A percentile compares a stretch with the other conserved stretches of the same genome.
Conservation (phyloP, 345 rosid species). For the Arabis hirsuta region DNA sequence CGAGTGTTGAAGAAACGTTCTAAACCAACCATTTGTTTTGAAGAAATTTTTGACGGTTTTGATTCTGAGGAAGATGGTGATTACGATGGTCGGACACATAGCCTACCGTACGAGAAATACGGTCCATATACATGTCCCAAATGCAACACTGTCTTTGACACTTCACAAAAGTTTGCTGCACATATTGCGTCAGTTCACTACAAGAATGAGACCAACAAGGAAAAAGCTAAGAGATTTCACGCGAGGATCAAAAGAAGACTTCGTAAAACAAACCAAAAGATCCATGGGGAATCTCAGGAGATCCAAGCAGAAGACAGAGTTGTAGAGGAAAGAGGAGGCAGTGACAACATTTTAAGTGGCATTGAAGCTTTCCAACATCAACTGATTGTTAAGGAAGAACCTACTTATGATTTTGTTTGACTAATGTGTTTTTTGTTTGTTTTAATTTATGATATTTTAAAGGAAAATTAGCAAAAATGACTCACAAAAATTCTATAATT, state of each 20-base stretch:
- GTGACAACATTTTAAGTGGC: constrained; percentile 6
- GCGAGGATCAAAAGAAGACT: constrained; percentile 25
- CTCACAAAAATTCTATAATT: no score
- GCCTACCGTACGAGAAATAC: constrained; percentile 33
- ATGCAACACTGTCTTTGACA: constrained; percentile 27
- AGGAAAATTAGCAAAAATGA: no score
- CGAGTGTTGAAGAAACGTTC: constrained; percentile 20
- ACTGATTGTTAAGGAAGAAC: constrained; percentile 28
- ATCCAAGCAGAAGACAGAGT: constrained; percentile 3
- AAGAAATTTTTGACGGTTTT: background rate
- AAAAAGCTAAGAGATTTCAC: constrained; percentile 11
- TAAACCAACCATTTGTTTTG: background rate
- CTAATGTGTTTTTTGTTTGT: constrained; percentile 6
- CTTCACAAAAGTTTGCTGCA: constrained; percentile 42
- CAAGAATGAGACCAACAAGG: constrained; percentile 27
- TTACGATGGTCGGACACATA: constrained; percentile 43
- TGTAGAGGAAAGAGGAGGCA: constrained; percentile 11
- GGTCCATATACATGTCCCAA: constrained; percentile 44
- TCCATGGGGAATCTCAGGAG: background rate
- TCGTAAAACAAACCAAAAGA: background rate
- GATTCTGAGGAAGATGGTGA: constrained; percentile 4
- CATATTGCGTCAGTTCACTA: constrained; percentile 33
- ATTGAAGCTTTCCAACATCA: constrained; percentile 11
- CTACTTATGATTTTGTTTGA: constrained; percentile 11
- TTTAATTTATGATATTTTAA: background rate